Conservation (phyloP, 768 basidiomycete species). For the Wakefieldia striispora region DNA sequence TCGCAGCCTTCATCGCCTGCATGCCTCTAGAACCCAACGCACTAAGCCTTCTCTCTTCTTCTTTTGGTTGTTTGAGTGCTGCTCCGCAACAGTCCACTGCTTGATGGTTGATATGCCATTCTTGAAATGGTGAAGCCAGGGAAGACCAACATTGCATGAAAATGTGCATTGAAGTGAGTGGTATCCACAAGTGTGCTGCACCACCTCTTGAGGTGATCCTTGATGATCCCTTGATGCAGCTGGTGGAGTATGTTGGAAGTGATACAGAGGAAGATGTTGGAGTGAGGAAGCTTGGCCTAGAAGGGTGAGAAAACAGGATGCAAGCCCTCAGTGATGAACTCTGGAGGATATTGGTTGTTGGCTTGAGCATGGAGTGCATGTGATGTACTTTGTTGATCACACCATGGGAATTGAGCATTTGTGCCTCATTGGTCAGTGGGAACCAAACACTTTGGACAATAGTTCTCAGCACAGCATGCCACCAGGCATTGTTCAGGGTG, state of each 20-base stretch:
- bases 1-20: no score
- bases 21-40: no score
- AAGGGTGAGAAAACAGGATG: background rate
- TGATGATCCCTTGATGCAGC: background rate
- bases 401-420: background rate
- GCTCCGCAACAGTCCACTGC: no score
- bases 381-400: background rate
- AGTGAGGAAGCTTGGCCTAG: background rate
- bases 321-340: background rate
- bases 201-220: no score
- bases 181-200: accelerated
- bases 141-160: background rate
- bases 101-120: background rate
- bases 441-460: background rate
- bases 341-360: background rate
- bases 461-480: background rate
- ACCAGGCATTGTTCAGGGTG: constrained; percentile 5
- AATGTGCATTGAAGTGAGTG: background rate
- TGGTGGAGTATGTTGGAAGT: background rate
- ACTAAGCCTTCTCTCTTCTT: no score
- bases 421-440: background rate
- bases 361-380: background rate
- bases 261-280: background rate
- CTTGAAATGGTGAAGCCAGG: background rate
- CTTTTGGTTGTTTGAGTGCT: no score